Conservation (phyloP, 306 rosid species). For the Macrotyloma uniflorum region DNA sequence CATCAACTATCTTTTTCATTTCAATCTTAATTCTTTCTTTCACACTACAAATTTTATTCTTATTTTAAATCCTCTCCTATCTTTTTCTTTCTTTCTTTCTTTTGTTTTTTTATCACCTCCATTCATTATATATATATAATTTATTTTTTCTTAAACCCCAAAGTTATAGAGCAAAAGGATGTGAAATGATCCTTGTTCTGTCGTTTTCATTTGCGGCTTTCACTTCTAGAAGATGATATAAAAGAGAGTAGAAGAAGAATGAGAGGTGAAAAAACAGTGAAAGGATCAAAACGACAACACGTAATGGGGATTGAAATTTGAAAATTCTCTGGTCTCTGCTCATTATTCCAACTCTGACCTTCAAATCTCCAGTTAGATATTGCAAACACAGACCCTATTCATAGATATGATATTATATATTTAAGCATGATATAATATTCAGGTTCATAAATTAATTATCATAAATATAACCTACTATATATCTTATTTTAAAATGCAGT, state of each 20-base stretch:
- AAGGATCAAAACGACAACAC: neutral
- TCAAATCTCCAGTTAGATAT: neutral
- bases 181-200: neutral
- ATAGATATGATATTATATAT: too few species aligned
- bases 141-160: too few species aligned
- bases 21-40: neutral
- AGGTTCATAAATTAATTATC: too few species aligned
- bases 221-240: neutral
- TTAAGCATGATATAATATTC: too few species aligned
- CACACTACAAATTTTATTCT: neutral
- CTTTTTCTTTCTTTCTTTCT: too few species aligned
- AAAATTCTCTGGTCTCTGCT: neutral
- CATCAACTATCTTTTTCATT: neutral
- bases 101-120: too few species aligned
- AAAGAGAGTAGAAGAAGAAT: too few species aligned
- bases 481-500: too few species aligned
- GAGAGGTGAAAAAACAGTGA: neutral
- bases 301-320: neutral
- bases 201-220: neutral
- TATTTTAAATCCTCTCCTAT: too few species aligned
- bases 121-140: too few species aligned
- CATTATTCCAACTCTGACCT: neutral
- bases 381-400: neutral
- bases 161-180: neutral
- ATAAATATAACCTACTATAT: too few species aligned